Conservation (phyloP, 179 eudicot genomes). For the Spergularia azorica region DNA sequence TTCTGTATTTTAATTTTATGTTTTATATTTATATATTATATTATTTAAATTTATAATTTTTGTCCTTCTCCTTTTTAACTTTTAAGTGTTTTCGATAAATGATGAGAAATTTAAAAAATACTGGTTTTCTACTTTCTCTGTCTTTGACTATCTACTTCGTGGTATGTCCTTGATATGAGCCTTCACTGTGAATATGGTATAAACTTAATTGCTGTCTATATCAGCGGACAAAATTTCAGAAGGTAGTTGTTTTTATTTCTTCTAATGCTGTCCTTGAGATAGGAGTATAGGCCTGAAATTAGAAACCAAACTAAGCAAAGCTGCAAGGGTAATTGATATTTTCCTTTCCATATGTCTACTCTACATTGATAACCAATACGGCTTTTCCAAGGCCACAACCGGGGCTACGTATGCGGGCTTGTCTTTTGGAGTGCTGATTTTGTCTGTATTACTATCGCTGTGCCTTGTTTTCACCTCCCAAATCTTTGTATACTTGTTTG, state of each 20-base stretch:
- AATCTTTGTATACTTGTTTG: neutral
- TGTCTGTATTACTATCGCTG: neutral
- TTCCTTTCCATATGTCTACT: neutral
- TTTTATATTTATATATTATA: too few species aligned
- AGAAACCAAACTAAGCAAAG: neutral
- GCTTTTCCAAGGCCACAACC: neutral
- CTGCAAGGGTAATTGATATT: neutral
- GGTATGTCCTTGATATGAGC: neutral
- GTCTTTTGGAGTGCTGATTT: neutral
- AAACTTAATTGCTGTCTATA: neutral
- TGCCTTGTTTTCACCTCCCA: neutral
- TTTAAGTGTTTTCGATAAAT: neutral
- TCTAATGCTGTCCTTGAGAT: neutral
- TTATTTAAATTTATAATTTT: neutral
- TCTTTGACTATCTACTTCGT: conserved; percentile 2
- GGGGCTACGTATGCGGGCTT: neutral
- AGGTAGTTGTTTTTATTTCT: too few species aligned
- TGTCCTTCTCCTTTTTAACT: too few species aligned
- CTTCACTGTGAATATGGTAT: neutral
- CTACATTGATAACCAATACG: neutral
- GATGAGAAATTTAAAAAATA: neutral
- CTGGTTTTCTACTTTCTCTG: neutral
- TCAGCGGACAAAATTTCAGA: neutral
- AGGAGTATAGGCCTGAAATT: neutral
- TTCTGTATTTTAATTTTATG: neutral